Conservation (phyloP, 2,329 filamentous ascomycete genomes). For the Epichloe brachyelytri region DNA sequence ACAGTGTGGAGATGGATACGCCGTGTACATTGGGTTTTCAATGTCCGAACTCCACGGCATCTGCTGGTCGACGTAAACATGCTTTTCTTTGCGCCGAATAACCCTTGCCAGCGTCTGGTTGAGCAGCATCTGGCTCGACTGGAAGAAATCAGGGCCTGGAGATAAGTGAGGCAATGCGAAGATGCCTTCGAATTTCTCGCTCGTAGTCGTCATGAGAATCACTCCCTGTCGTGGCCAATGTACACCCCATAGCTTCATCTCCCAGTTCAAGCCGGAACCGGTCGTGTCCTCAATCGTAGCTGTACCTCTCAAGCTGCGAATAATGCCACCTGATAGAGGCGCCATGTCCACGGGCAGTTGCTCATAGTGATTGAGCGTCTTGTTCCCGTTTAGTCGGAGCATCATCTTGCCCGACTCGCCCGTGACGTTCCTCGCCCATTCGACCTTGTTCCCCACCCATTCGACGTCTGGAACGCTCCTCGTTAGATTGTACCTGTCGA, state of each 20-base stretch:
- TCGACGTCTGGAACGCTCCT: constrained; percentile 50
- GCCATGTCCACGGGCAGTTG: constrained; percentile 21
- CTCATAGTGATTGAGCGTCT: constrained; percentile 31
- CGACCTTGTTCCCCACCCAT: constrained; percentile 44
- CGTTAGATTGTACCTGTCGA: constrained; percentile 48
- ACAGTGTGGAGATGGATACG: constrained; percentile 58
- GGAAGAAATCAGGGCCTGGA: constrained; percentile 42
- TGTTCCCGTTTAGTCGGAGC: constrained; percentile 49
- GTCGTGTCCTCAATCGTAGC: constrained; percentile 60
- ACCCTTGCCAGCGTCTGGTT: constrained; percentile 58
- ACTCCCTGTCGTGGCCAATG: constrained; percentile 76
- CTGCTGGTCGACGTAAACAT: constrained; percentile 38
- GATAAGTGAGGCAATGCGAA: constrained; percentile 79
- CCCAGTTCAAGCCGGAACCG: constrained; percentile 58
- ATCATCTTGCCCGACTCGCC: constrained; percentile 56
- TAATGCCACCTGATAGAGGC: constrained; percentile 34
- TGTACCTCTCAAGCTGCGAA: constrained; percentile 56
- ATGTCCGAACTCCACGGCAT: constrained; percentile 68
- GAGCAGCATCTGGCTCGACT: constrained; percentile 49
- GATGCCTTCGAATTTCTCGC: constrained; percentile 86
- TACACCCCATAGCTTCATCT: constrained; percentile 68
- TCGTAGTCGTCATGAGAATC: constrained; percentile 75
- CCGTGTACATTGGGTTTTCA: constrained; percentile 45
- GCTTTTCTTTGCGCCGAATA: constrained; percentile 50
- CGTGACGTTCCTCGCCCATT: constrained; percentile 73